A percentile compares a stretch with the other conserved stretches of the same genome.
These are phyloP conservation scores for Chloromonas sp. DNA, from an alignment of 163 green algal species.

Conservation along the genomic window DNA sequence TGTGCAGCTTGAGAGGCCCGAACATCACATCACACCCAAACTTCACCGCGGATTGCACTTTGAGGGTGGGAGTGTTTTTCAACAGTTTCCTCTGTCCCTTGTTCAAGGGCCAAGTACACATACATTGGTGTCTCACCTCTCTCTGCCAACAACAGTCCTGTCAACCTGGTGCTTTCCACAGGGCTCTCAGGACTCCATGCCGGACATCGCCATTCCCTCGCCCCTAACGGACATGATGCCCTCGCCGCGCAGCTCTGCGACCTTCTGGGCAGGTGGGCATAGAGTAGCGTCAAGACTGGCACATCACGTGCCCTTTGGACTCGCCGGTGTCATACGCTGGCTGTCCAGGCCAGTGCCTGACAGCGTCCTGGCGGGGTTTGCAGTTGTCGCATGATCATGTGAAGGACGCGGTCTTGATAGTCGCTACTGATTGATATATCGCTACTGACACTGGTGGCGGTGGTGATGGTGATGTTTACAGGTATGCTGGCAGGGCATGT, in stretches of 20 bases:
- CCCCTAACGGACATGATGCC: constrained; percentile 2
- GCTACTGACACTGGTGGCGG: background rate
- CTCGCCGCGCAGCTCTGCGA: constrained; percentile 2
- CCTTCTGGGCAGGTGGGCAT: constrained; percentile 9
- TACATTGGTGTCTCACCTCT: background rate
- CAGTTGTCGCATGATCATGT: background rate
- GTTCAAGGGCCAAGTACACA: background rate
- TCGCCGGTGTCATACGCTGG: background rate
- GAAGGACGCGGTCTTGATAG: background rate
- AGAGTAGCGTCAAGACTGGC: background rate
- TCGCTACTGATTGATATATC: too few relatives aligned
- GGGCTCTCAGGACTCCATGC: constrained; percentile 1
- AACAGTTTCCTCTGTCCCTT: background rate
- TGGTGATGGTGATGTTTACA: background rate
- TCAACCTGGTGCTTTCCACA: background rate
- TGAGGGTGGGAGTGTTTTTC: background rate
- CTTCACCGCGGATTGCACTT: too few relatives aligned
- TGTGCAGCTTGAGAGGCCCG: background rate
- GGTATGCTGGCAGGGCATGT: background rate
- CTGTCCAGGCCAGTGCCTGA: background rate
- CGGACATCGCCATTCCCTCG: background rate
- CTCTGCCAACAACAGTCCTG: too few relatives aligned
- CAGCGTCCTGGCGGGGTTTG: background rate
- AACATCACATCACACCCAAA: background rate
- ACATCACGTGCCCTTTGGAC: background rate